Evolutionary conservation across 2,329 filamentous ascomycete genomes (phyloP).

Genomic region (Stemphylium vesicarium): DNA sequence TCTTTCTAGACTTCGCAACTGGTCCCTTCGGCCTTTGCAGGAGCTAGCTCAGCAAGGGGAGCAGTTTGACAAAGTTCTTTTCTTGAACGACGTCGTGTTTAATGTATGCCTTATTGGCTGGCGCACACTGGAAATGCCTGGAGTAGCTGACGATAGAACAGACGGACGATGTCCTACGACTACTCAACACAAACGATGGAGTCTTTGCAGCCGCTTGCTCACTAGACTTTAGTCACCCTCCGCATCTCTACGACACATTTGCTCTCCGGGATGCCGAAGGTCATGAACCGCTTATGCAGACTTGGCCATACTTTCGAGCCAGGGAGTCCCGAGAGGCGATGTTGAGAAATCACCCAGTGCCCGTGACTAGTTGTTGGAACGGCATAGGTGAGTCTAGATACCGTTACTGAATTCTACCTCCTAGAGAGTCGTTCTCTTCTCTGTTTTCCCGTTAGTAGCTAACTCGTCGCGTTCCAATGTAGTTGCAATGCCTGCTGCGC

Average conservation of each 20-base stretch:
- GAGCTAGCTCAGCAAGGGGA: slow-evolving; percentile 46
- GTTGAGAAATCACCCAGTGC: slow-evolving; percentile 54
- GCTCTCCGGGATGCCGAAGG: slow-evolving; percentile 63
- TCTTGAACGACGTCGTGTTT: too few relatives aligned
- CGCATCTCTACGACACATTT: slow-evolving; percentile 66
- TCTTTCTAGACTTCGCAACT: slow-evolving; percentile 68
- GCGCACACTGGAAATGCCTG: slow-evolving; percentile 22
- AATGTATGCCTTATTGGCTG: too few relatives aligned
- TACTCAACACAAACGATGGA: slow-evolving; percentile 55
- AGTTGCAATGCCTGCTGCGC: too few relatives aligned
- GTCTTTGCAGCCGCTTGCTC: slow-evolving; percentile 54
- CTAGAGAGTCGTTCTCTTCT: too few relatives aligned
- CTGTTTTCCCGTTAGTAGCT: too few relatives aligned
- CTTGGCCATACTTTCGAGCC: slow-evolving; percentile 65
- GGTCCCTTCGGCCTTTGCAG: slow-evolving; percentile 63
- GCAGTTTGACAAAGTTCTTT: too few relatives aligned
- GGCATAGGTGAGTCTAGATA: slow-evolving; percentile 38
- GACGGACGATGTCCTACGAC: slow-evolving; percentile 61
- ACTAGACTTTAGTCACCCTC: slow-evolving; percentile 63
- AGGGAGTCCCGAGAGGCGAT: slow-evolving; percentile 57
- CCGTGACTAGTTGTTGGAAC: slow-evolving; percentile 68
- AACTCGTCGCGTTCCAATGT: too few relatives aligned
- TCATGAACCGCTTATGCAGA: slow-evolving; percentile 57
- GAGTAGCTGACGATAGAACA: slow-evolving; percentile 31
- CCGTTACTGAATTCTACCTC: too few relatives aligned